These are phyloP conservation scores for Mycena sp. DNA, from an alignment of 1,284 basidiomycete genomes.

Conservation along the genomic window DNA sequence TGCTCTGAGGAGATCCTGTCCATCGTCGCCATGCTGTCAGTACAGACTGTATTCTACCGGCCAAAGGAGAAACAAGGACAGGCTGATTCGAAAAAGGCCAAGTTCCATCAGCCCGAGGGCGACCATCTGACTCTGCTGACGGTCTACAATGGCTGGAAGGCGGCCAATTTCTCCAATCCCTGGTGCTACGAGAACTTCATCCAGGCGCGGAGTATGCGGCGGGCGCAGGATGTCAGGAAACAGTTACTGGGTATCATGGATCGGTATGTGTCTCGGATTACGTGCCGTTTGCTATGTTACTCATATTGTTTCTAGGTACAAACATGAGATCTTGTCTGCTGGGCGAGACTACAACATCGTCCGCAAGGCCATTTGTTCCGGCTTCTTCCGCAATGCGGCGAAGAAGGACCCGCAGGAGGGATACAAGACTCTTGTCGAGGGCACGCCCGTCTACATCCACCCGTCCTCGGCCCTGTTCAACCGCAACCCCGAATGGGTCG, in stretches of 20 bases:
- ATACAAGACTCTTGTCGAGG: conserved; percentile 99
- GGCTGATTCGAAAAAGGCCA: conserved; percentile 98
- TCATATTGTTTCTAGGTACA: conserved; percentile 68
- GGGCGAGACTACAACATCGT: conserved; percentile 95
- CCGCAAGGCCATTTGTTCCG: conserved; percentile 95
- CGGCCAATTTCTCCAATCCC: conserved; percentile 93
- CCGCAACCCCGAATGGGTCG: conserved; percentile 78
- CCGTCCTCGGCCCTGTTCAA: conserved; percentile 98
- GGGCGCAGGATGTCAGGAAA: conserved; percentile 98
- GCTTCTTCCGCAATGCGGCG: conserved; percentile 95
- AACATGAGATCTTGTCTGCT: conserved; percentile 93
- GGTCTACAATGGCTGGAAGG: conserved; percentile 99
- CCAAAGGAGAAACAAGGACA: conserved; percentile 99
- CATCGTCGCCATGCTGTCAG: conserved; percentile 97
- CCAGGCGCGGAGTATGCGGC: conserved; percentile 94
- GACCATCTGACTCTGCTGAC: conserved; percentile 95
- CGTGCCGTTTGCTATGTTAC: neutral
- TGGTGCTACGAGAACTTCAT: conserved; percentile 99
- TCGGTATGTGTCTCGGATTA: conserved; percentile 61
- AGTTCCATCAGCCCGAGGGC: conserved; percentile 98
- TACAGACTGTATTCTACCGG: conserved; percentile 96
- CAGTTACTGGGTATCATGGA: conserved; percentile 99
- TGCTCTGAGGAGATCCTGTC: conserved; percentile 98
- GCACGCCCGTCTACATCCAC: conserved; percentile 97
- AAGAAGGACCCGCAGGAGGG: conserved; percentile 96